These are phyloP conservation scores for Xylaria grammica DNA, from an alignment of 495 filamentous ascomycete species.

Conservation along the genomic window DNA sequence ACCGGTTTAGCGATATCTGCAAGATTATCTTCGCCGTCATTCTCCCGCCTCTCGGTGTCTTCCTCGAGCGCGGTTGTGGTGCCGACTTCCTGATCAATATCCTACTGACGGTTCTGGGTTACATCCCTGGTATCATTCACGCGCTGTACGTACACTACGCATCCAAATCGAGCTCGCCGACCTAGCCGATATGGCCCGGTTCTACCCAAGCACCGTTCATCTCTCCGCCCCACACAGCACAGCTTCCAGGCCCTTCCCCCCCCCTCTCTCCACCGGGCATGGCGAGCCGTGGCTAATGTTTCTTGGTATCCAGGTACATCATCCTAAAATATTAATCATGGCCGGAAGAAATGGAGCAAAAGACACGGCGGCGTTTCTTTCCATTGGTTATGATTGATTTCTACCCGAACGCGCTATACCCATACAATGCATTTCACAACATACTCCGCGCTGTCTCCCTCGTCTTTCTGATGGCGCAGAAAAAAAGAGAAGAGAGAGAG, in stretches of 20 bases:
- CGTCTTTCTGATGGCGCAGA: not conserved
- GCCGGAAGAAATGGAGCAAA: not conserved
- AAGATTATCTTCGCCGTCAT: constrained; percentile 88
- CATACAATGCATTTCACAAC: constrained; percentile 6
- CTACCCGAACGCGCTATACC: constrained; percentile 14
- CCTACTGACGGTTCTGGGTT: constrained; percentile 81
- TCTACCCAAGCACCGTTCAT: not conserved
- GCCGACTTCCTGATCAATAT: constrained; percentile 88
- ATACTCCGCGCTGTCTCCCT: not conserved
- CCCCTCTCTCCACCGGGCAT: not conserved
- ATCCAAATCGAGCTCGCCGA: not conserved
- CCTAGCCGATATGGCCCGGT: not conserved
- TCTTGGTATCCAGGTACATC: constrained; percentile 44
- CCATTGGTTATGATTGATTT: constrained; percentile 4
- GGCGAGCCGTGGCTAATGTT: constrained; percentile 20
- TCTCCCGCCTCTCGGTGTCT: constrained; percentile 88
- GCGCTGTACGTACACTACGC: constrained; percentile 57
- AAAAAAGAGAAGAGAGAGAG: not conserved
- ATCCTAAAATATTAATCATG: constrained; percentile 54
- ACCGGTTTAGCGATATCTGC: constrained; percentile 71
- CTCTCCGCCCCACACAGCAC: not conserved
- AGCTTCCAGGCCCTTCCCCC: not conserved
- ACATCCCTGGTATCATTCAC: constrained; percentile 77
- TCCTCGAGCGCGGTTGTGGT: constrained; percentile 85
- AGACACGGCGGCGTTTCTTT: constrained; percentile 4